These are phyloP conservation scores for Coemansia sp. DNA, from an alignment of 192 early-diverging fungal genomes.

Conservation along the genomic window DNA sequence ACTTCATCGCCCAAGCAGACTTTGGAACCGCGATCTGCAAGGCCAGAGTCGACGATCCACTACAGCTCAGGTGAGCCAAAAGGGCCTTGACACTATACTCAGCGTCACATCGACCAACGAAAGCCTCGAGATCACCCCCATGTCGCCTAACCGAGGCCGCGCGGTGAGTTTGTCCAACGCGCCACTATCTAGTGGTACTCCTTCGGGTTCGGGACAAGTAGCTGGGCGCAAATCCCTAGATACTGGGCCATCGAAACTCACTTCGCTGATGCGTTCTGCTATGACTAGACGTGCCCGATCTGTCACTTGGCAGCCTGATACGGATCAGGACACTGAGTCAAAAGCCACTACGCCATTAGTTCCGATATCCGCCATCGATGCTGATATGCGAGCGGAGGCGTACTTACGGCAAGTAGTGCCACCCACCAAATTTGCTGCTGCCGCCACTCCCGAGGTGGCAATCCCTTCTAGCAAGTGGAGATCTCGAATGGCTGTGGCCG, in stretches of 20 bases:
- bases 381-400: not conserved
- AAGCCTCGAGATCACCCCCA: not conserved
- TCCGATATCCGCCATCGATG: not conserved
- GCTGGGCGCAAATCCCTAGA: slow-evolving; percentile 7
- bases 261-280: slow-evolving; percentile 24
- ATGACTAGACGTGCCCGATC: slow-evolving; percentile 27
- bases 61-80: not conserved
- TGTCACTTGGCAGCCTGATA: slow-evolving; percentile 18
- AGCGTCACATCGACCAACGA: slow-evolving; percentile 3
- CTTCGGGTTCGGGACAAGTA: slow-evolving; percentile 12
- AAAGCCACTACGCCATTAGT: not conserved
- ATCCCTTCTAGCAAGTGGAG: slow-evolving; percentile 7
- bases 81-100: slow-evolving; percentile 18
- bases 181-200: not conserved
- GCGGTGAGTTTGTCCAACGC: slow-evolving; percentile 17
- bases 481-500: slow-evolving; percentile 19
- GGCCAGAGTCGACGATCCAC: not conserved
- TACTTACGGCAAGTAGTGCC: not conserved
- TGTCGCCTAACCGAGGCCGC: slow-evolving; percentile 11
- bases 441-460: not conserved
- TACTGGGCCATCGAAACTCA: slow-evolving; percentile 9
- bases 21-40: not conserved
- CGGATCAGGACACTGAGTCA: not conserved
- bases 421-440: not conserved
- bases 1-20: slow-evolving; percentile 31